These are phyloP conservation scores for Paspalum vaginatum DNA, from an alignment of 176 grass and related monocot genomes.

Conservation along the genomic window DNA sequence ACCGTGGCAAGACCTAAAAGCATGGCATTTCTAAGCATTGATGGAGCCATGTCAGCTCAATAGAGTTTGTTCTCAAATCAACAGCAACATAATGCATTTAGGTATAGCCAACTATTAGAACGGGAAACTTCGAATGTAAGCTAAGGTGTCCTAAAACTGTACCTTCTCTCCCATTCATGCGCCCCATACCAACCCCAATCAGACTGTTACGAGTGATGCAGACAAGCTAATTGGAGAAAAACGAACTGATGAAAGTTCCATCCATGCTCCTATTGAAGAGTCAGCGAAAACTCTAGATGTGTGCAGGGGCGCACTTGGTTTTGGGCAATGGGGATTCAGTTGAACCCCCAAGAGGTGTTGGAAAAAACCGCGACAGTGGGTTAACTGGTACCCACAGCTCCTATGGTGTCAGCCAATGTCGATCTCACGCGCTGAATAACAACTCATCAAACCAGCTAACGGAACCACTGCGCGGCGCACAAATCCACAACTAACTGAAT, in stretches of 20 bases:
- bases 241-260: neutral
- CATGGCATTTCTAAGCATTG: neutral
- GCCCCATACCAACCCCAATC: neutral
- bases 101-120: neutral
- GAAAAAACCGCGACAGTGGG: neutral
- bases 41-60: neutral
- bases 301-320: neutral
- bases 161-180: neutral
- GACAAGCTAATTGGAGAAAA: constrained; percentile 2
- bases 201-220: neutral
- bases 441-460: neutral
- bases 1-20: too few species aligned
- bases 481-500: neutral
- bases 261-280: neutral
- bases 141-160: neutral
- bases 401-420: neutral
- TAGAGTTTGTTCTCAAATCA: neutral
- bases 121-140: neutral
- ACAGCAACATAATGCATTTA: neutral
- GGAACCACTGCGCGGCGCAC: neutral
- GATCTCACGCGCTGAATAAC: neutral
- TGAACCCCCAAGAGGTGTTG: neutral
- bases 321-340: constrained; percentile 5
- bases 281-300: neutral
- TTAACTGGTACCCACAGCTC: neutral